Conservation (phyloP, 2,329 filamentous ascomycete genomes). For the Ophiostoma perfectum region DNA sequence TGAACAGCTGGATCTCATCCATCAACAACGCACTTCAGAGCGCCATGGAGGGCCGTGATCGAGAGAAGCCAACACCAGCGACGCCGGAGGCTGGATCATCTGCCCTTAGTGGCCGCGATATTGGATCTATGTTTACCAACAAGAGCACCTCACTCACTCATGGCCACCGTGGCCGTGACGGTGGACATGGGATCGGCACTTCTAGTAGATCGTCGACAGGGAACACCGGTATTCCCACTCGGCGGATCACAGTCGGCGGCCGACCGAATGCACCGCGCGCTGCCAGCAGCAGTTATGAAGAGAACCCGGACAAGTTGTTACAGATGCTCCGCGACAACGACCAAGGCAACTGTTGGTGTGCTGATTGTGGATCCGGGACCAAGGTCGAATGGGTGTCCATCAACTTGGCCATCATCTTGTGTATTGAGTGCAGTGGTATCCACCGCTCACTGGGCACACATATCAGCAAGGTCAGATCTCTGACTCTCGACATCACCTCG, state of each 20-base stretch:
- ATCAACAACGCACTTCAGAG: conserved; percentile 98
- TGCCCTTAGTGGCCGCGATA: conserved; percentile 67
- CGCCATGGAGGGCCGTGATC: conserved; percentile 77
- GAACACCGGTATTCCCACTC: conserved; percentile 57
- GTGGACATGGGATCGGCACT: conserved; percentile 25
- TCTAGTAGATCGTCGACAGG: conserved; percentile 39
- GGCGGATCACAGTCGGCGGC: conserved; percentile 87
- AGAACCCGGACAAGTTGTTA: conserved; percentile 78
- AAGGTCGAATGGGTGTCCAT: conserved; percentile 99
- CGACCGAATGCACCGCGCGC: conserved; percentile 64
- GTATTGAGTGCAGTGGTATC: conserved; percentile 96
- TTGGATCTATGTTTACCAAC: conserved; percentile 86
- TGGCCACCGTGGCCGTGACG: conserved; percentile 35
- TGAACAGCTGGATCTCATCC: conserved; percentile 91
- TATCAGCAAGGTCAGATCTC: conserved; percentile 92
- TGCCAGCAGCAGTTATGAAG: conserved; percentile 66
- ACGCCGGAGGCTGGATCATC: conserved; percentile 37
- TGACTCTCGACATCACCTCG: conserved; percentile 91
- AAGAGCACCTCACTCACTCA: conserved; percentile 71
- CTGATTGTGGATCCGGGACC: conserved; percentile 82
- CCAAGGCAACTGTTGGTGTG: conserved; percentile 87
- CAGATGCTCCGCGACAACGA: conserved; percentile 85
- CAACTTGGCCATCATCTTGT: conserved; percentile 91
- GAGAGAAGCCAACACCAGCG: conserved; percentile 45
- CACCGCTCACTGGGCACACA: conserved; percentile 94